Conservation (phyloP, 441 rosid genomes). For the Mallotus repandus region DNA sequence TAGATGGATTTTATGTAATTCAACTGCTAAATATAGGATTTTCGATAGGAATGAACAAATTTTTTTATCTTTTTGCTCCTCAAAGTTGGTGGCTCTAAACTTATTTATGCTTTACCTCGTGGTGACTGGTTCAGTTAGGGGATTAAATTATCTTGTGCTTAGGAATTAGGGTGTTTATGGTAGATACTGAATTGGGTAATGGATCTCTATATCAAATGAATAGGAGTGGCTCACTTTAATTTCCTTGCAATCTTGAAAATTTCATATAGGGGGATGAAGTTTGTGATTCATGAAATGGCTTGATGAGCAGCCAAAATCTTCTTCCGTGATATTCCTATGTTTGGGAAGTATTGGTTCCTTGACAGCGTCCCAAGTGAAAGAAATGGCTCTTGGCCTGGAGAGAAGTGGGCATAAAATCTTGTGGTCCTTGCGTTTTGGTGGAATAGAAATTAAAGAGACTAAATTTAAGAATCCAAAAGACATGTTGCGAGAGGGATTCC, state of each 20-base stretch:
- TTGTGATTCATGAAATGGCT: background rate
- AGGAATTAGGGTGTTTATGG: background rate
- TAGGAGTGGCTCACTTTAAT: slow-evolving; percentile 3
- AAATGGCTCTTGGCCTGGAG: no score
- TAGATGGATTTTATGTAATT: background rate
- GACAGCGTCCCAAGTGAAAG: no score
- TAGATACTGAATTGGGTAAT: background rate
- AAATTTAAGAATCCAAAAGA: no score
- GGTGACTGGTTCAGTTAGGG: background rate
- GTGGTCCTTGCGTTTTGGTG: no score
- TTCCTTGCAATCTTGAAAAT: background rate
- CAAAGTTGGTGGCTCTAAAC: background rate
- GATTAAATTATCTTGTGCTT: background rate
- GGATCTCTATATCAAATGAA: background rate
- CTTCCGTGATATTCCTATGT: no score
- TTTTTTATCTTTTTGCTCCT: background rate
- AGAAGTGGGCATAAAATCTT: no score
- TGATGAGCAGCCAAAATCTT: no score
- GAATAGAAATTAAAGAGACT: no score
- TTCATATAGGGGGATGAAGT: background rate
- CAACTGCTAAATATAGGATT: background rate
- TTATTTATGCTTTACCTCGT: background rate
- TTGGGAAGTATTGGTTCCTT: no score
- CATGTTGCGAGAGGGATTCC: no score
- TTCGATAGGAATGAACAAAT: background rate